Conservation (phyloP, 257 asterid species). For the Lycium barbarum region DNA sequence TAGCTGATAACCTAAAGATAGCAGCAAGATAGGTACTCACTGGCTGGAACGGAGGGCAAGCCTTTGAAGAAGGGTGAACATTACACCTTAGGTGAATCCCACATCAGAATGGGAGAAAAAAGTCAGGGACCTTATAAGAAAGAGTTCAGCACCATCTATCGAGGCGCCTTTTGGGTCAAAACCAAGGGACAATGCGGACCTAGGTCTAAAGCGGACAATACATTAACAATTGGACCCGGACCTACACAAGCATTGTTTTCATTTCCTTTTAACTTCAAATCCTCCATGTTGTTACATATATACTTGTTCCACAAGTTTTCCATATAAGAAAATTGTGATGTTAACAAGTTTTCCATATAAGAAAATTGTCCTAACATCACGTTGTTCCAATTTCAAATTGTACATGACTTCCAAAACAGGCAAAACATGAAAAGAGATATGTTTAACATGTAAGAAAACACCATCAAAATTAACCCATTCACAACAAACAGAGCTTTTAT, state of each 20-base stretch:
- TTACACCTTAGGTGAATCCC: too few species aligned
- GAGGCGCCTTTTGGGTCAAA: too few species aligned
- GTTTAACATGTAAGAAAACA: neutral
- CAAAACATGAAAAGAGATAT: neutral
- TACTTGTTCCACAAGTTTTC: neutral
- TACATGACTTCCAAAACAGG: neutral
- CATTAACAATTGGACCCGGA: too few species aligned
- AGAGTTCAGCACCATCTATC: too few species aligned
- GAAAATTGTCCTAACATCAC: neutral
- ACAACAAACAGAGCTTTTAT: neutral
- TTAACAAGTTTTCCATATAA: neutral
- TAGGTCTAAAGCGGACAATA: too few species aligned
- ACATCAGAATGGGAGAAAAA: too few species aligned
- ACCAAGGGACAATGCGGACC: too few species aligned
- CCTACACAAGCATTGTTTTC: neutral
- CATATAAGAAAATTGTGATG: too few species aligned
- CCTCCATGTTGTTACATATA: neutral
- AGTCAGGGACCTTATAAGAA: too few species aligned
- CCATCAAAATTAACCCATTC: constrained; percentile 4
- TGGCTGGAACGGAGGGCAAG: neutral
- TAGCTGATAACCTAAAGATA: neutral
- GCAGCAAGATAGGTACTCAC: neutral
- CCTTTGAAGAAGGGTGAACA: too few species aligned
- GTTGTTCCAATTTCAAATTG: neutral
- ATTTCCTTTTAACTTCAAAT: neutral